Evolutionary conservation across 169 alveolate species (phyloP), one percentile per base, ranked within the genome.

Genomic region (Theileria equi): DNA sequence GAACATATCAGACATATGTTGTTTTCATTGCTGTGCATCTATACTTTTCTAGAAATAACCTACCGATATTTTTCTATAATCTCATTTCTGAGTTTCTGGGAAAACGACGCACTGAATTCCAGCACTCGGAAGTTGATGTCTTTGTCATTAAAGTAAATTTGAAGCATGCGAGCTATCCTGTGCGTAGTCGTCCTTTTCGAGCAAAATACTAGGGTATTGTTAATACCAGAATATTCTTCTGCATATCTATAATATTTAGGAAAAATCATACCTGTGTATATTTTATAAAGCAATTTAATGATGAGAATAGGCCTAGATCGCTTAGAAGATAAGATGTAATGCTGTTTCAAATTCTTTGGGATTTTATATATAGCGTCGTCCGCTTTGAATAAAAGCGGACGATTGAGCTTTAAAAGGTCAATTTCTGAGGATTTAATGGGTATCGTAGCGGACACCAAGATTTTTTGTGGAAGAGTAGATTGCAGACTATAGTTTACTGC

Each of bases 1-100:
- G 99, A 96, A 55, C 99, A 90, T 40, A 98, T 93, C 63, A 98
- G 78, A 34, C 84, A 74, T 17, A 35, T 29, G 21, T 26, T 38
- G 2, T 44, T 31, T 3, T 65, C 62, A 7, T 49, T 62, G 23
- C 66, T 63, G 21, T 17, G 16, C 49, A 23, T 17, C 4, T 52
- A 3, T 63, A 11, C 10, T 63, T 49, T 5, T 23, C 13, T 2
- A 26, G 23, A 19, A 50, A 17, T 11, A 4, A 32, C 66, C n/a
- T 36, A 17, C 63, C 40, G 25, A 28, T 59, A 74, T 3, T 28
- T 38, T 28, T 74, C 36, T 17, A 74, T 32, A 5, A 57, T 61
- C 17, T 26, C 41, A 1, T 54, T 45, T 1, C 84, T 23, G 17
- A 54, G 66, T 36, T 58, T 65, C 62, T 50, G 72, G 32, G 84